Percentiles rank a stretch among this genome's conserved stretches.
Conservation (phyloP, 352 stramenopile genomes). For the Phytophthora quininea region DNA sequence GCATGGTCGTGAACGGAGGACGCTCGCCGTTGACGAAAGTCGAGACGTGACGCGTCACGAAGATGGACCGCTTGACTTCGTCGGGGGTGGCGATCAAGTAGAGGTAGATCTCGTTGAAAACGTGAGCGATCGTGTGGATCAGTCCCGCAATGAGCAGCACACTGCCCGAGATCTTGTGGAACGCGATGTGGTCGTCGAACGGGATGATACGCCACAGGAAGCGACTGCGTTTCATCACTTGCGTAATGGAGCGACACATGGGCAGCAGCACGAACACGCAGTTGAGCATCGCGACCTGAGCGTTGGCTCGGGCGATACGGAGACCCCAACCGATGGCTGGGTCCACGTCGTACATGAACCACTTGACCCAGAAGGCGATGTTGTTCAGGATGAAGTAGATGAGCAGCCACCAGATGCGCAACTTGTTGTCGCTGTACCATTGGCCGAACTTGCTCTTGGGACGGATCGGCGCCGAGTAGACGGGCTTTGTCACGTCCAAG, state of each 20-base stretch:
- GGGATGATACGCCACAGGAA: conserved; percentile 78
- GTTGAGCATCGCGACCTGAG: conserved; percentile 83
- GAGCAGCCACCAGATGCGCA: conserved; percentile 83
- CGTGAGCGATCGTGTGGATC: conserved; percentile 67
- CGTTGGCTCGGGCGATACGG: conserved; percentile 70
- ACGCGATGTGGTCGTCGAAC: conserved; percentile 82
- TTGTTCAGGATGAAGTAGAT: conserved; percentile 77
- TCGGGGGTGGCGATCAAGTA: conserved; percentile 72
- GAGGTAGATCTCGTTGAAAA: conserved; percentile 75
- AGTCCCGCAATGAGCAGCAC: conserved; percentile 61
- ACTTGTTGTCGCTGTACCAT: conserved; percentile 74
- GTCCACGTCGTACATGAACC: conserved; percentile 72
- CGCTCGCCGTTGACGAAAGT: conserved; percentile 50
- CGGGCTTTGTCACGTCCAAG: conserved; percentile 40
- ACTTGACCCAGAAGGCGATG: conserved; percentile 77
- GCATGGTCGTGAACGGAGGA: conserved; percentile 68
- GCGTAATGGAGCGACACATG: conserved; percentile 81
- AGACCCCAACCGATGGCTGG: conserved; percentile 77
- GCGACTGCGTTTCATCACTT: conserved; percentile 69
- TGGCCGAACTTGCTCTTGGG: conserved; percentile 61
- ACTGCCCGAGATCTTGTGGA: conserved; percentile 79
- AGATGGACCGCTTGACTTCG: conserved; percentile 65
- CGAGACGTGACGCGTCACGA: conserved; percentile 57
- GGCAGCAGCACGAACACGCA: conserved; percentile 75
- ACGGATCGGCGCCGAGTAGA: conserved; percentile 32